Evolutionary conservation across 805 yeast species (phyloP), one percentile per base, ranked within the genome.

Genomic region (Saccharomycopsis olivae): DNA sequence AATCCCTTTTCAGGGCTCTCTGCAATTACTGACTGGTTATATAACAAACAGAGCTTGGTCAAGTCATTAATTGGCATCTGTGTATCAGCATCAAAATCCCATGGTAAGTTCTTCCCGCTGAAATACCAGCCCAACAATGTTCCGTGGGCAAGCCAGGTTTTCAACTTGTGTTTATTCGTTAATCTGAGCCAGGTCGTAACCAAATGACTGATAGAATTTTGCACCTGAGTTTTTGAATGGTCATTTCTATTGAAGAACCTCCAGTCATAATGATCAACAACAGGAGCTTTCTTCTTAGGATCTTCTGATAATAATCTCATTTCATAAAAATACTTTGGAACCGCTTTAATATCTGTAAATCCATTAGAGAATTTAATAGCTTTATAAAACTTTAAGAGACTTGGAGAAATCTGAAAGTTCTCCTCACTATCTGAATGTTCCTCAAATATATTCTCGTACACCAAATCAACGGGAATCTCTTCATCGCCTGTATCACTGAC

Each of bases 91-190:
- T 78, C 85, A 37, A 65, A 62, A 52, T 78, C 85, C 81, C 82
- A 78, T 1, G 82, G 80, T 53, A 77, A 64, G 3, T 63, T 57
- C 40, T 69, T 49, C 0, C 82, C 82, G 51, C 72, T 72, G 69
- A 80, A 74, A 47, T 72, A 61, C 71, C 81, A 75, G 10, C 80
- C 74, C 28, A 75, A 60, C 47, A 77, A 59, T 1, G 80, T 60
- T 1, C 85, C 85, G 53, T 77, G 83, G 1, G 80, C 80, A 8
- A 76, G 59, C 82, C 80, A 76, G 3, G 80, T 65, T 11, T 62
- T 55, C 8, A 74, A 46, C 1, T 73, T 73, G 32, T 63, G 54
- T 3, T 64, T 55, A 20, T 59, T 52, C 18, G 72, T 52, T 43
- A 75, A 72, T 31, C 66, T 58, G 27, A 73, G 59, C 65, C 73